Base-by-base conservation (phyloP, 352 stramenopile species). In the Globisporangium spiculum region DNA sequence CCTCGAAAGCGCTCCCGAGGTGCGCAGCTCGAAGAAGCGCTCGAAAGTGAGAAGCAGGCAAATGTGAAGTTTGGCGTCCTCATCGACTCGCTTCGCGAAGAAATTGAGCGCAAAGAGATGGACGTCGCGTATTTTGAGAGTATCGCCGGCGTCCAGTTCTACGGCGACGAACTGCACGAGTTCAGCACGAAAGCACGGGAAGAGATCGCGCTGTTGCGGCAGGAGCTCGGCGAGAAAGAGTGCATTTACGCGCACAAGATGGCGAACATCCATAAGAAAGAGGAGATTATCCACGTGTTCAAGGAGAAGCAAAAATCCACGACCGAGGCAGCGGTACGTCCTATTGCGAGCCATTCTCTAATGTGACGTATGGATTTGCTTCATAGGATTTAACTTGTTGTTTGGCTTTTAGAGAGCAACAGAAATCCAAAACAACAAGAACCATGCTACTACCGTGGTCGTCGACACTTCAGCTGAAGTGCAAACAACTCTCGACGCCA, bases 121-220 rank as follows among this genome's bases (percentile, higher is more conserved):
- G 84, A 93, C 62, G 64, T 91, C 10, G 86, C 86, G 24, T 90
- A 88, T 50, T 90, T 91, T 38, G 86, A 93, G 66, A 93, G 81
- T 60, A 79, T 89, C 50, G 67, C 74, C 0, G 79, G 86, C 22
- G 67, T 92, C 14, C 82, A 90, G 68, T 71, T 80, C 5, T 89
- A 81, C 30, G 68, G 71, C 3, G 64, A 79, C 32, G 82, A 92
- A 55, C 60, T 92, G 6, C 55, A 64, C 14, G 74, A 80, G n/a
- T 89, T 91, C 54, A 74, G 66, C 3, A 48, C 14, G 2, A 82
- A 86, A 55, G 81, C 81, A 3, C 70, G 69, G 1, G 30, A 58
- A 7, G 80, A 89, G 12, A 58, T 92, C 6, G 57, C 52, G 5
- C 32, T 68, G 14, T 61, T 92, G 3, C 70, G 75, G 12, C 67